These are phyloP conservation scores for Microbotryum violaceum DNA, from an alignment of 1,284 basidiomycete species.

Conservation along the genomic window DNA sequence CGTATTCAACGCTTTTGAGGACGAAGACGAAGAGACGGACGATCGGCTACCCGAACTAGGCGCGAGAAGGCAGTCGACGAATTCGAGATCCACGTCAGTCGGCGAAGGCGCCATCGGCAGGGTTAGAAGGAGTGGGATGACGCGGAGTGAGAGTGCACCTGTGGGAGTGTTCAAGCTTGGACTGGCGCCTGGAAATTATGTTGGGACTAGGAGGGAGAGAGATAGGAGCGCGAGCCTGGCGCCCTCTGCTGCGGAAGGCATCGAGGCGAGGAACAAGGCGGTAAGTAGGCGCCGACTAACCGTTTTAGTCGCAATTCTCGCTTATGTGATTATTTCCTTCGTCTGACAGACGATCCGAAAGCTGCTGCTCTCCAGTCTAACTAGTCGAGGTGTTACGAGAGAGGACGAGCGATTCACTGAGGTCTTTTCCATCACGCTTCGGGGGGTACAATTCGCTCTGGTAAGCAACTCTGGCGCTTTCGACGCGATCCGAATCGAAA, in stretches of 20 bases:
- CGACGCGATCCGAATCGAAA: no score
- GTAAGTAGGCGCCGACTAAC: conserved; percentile 1
- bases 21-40: conserved; percentile 2
- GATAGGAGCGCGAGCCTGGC: neutral
- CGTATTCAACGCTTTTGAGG: neutral
- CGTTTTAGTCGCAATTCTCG: neutral
- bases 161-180: conserved; percentile 10
- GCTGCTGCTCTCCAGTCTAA: conserved; percentile 5
- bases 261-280: conserved; percentile 24
- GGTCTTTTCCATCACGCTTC: conserved; percentile 17
- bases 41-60: neutral
- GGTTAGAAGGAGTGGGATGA: neutral
- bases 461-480: neutral
- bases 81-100: conserved; percentile 1
- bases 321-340: neutral
- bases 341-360: conserved; percentile 19
- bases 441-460: conserved; percentile 25
- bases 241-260: neutral
- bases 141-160: conserved; percentile 18
- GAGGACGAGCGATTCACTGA: conserved; percentile 18
- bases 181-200: neutral
- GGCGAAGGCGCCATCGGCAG: neutral
- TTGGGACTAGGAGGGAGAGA: neutral
- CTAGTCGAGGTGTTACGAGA: conserved; percentile 3
- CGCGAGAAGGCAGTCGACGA: conserved; percentile 8